Conservation (phyloP, 352 stramenopile genomes). For the Phytophthora pini region DNA sequence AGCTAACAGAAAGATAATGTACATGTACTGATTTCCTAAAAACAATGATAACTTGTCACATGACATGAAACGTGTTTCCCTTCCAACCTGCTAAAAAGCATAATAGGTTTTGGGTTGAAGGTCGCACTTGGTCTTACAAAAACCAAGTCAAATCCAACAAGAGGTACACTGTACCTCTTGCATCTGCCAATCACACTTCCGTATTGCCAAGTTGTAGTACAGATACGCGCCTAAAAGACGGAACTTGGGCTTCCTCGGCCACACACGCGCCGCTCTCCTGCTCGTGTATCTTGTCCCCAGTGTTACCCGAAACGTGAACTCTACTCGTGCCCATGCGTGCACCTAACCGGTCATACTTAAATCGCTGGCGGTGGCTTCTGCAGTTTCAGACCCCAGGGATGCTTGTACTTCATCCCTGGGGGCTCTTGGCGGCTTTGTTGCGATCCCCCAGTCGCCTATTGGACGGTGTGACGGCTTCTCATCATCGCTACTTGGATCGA, state of each 20-base stretch:
- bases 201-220: slow-evolving; percentile 15
- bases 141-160: background rate
- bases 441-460: slow-evolving; percentile 65
- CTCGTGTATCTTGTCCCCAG: background rate
- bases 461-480: slow-evolving; percentile 60
- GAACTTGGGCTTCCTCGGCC: background rate
- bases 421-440: slow-evolving; percentile 56
- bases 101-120: background rate
- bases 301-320: background rate
- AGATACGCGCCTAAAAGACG: background rate
- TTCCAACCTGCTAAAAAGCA: too few species aligned
- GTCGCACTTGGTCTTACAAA: background rate
- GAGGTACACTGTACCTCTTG: background rate
- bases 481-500: slow-evolving; percentile 78
- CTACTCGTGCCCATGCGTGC: slow-evolving; percentile 12
- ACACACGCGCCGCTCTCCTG: slow-evolving; percentile 6
- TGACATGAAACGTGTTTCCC: too few species aligned
- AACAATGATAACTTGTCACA: too few species aligned
- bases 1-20: background rate
- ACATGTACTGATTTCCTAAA: too few species aligned
- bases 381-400: slow-evolving; percentile 26
- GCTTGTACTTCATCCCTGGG: slow-evolving; percentile 64
- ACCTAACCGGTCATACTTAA: background rate
- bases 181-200: background rate
- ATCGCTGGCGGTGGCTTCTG: slow-evolving; percentile 34